These are phyloP conservation scores for Mucor sp. DNA, from an alignment of 371 early-diverging fungal species.

Conservation along the genomic window DNA sequence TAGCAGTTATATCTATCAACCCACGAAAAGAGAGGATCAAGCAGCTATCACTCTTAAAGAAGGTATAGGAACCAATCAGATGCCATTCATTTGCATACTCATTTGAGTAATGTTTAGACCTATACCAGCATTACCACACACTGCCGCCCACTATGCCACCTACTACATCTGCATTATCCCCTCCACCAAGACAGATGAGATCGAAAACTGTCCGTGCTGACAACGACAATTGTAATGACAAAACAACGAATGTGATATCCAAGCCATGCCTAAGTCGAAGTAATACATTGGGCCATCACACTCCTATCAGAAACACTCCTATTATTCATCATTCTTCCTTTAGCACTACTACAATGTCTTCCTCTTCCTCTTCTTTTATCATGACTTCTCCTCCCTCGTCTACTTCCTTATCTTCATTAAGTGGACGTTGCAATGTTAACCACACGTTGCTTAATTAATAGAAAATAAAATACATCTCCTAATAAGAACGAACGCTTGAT, in stretches of 20 bases:
- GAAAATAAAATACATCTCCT: neutral
- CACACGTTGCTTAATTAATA: slow-evolving; percentile 2
- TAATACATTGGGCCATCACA: slow-evolving; percentile 13
- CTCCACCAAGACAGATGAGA: slow-evolving; percentile 9
- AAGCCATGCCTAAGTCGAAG: slow-evolving; percentile 16
- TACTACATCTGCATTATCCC: slow-evolving; percentile 4
- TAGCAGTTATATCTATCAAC: slow-evolving; percentile 9
- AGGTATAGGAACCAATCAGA: neutral
- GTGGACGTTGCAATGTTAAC: neutral
- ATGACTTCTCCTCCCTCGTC: neutral
- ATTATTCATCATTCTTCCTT: slow-evolving; percentile 6
- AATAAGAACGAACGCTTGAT: neutral
- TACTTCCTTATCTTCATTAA: neutral
- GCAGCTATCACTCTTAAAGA: neutral
- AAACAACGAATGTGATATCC: neutral
- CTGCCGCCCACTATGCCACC: neutral
- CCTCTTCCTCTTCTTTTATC: neutral
- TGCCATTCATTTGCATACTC: neutral
- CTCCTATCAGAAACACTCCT: neutral
- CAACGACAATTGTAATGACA: neutral
- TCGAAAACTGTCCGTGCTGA: neutral
- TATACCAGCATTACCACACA: neutral
- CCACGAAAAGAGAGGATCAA: neutral
- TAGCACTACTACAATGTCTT: neutral
- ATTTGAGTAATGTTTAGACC: neutral